These are phyloP conservation scores for Salvia rosmarinus DNA, from an alignment of 257 asterid genomes.

Conservation along the genomic window DNA sequence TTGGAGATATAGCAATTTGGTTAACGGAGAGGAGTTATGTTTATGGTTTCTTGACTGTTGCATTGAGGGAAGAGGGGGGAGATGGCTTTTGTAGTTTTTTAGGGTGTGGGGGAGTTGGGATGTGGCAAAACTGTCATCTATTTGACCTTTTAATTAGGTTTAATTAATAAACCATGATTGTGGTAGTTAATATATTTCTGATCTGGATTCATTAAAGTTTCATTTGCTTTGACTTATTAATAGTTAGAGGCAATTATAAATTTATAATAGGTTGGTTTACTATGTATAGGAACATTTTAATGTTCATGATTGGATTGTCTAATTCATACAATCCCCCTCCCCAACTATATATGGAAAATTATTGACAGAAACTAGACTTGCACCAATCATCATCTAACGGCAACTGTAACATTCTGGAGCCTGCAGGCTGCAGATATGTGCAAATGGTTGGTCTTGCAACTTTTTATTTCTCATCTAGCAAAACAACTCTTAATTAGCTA, in stretches of 20 bases:
- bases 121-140: slow-evolving; percentile 23
- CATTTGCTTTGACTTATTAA: slow-evolving; percentile 31
- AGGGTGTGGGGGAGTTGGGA: too few species aligned
- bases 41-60: slow-evolving; percentile 31
- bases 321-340: neutral
- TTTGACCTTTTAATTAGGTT: slow-evolving; percentile 39
- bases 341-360: too few species aligned
- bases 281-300: neutral
- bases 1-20: neutral
- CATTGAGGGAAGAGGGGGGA: slow-evolving; percentile 23
- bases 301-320: neutral
- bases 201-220: slow-evolving; percentile 12
- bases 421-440: too few species aligned
- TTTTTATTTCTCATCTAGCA: too few species aligned
- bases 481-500: too few species aligned
- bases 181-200: slow-evolving; percentile 15
- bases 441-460: too few species aligned
- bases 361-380: too few species aligned
- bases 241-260: slow-evolving; percentile 9
- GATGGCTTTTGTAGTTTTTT: slow-evolving; percentile 37
- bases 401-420: too few species aligned
- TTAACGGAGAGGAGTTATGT: neutral
- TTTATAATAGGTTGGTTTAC: neutral
- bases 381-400: too few species aligned
- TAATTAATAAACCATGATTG: slow-evolving; percentile 19